Evolutionary conservation across 2,329 filamentous ascomycete genomes (phyloP), one percentile per base, ranked within the genome.

Genomic region (Aspergillus sp.): DNA sequence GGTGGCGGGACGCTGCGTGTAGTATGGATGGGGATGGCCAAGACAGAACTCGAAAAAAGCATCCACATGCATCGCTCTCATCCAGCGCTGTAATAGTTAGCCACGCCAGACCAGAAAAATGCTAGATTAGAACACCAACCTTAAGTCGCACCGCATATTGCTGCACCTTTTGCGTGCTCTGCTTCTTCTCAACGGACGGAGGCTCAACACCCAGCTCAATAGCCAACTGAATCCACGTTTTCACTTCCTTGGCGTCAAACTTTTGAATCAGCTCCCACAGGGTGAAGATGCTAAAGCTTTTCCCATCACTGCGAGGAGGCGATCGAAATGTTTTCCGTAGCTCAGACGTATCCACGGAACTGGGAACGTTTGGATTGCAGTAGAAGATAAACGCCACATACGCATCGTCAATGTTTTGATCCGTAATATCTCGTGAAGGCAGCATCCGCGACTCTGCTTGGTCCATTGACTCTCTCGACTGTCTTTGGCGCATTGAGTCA

Each of bases 31-130:
- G 22, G 80, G 74, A 54, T 89, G 89, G 43, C 83, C 82, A 53
- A 91, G 77, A 17, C 94, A 80, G 64, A 89, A 96, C 64, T 95
- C 89, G 61, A 95, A 96, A 65, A 96, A 96, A 9, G 89, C 87
- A 74, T 95, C 88, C 45, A 95, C 83, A 65, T 95, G 90, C 86
- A 95, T 91, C 4, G 90, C 90, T 64, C 89, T 88, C 88, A 96
- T 93, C 90, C 90, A 96, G 62, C 91, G 84, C 87, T 88, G 59
- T 35, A 42, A 20, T 6, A 43, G 2, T 44, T 58, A 50, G 54
- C 49, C 41, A 44, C 2, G 10, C 38, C n/a, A n/a, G 9, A 17
- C 43, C 15, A 27, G 25, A 22, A 46, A 46, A 13, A 25, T 15
- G 15, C 9, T 13, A 13, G 37, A 27, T 13, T 37, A 12, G 17